Evolutionary conservation across 2,329 filamentous ascomycete species (phyloP), one percentile per base, ranked within the genome.

Genomic region (Pleurostoma richardsiae): DNA sequence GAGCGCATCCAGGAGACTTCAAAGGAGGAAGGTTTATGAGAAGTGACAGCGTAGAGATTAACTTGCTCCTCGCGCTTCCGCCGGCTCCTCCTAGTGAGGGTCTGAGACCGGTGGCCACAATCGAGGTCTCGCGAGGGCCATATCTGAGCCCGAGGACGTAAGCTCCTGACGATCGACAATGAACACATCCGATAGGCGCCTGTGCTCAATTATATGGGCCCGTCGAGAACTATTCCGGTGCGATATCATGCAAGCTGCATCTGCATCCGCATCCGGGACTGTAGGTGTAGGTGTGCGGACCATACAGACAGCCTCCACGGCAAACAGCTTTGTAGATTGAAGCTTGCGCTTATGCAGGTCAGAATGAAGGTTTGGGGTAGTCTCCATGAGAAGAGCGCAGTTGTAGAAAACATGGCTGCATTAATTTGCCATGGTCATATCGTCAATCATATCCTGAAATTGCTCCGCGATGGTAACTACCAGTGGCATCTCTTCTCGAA

Each of bases 311-410:
- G 33, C 33, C 33, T n/a, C n/a, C 33, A 42, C 33, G 40, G 49
- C 39, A 46, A 47, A 45, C 40, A 45, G 40, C 45, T 41, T 45
- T 45, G 43, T 42, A 30, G 41, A 44, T 42, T 36, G 41, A 50
- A 45, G 49, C 49, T 46, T 58, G 49, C 56, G 52, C 53, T 51
- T 52, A 48, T 49, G 49, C 49, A 53, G 30, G 47, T 41, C 39
- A 47, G 38, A 44, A 41, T 49, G 47, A 45, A 41, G 45, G 42
- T 49, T 29, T 42, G 19, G 4, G 30, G 3, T 36, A 28, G 29
- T 36, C n/a, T 19, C 19, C 19, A 19, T 19, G 19, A 19, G 19
- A 19, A 19, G 19, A 19, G 33, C 28, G 36, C 19, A 41, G 38
- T 47, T 30, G 39, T 41, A 43, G 43, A 28, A 43, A 31, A 40